Conservation (phyloP, 2,329 filamentous ascomycete species). For the Colletotrichum tanaceti region DNA sequence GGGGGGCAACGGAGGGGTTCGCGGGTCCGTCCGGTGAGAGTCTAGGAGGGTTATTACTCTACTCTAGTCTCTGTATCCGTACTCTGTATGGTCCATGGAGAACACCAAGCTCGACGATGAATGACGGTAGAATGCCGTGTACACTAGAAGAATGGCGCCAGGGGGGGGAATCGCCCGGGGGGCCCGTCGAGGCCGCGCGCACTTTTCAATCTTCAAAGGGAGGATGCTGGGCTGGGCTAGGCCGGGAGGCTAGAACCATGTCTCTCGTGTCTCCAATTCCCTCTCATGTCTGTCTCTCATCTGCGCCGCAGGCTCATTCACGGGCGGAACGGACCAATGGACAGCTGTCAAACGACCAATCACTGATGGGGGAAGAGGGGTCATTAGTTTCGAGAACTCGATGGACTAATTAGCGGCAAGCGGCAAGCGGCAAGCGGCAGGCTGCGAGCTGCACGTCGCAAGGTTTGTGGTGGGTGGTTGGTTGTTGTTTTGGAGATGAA, state of each 20-base stretch:
- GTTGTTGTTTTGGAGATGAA: constrained; percentile 22
- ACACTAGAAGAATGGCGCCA: constrained; percentile 1
- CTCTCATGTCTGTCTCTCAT: background rate
- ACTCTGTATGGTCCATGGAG: too few relatives aligned
- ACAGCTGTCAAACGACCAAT: constrained; percentile 17
- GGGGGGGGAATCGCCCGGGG: background rate
- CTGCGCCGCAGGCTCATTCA: constrained; percentile 20
- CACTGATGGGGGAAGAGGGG: too few relatives aligned
- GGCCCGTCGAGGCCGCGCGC: constrained; percentile 9
- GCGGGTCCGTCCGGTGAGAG: background rate
- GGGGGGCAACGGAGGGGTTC: constrained; percentile 13
- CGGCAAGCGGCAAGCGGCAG: background rate
- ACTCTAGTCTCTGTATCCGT: too few relatives aligned
- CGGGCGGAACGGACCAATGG: constrained; percentile 12
- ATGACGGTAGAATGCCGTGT: background rate
- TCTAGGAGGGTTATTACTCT: background rate
- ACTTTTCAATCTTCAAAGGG: constrained; percentile 6
- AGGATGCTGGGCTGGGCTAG: constrained; percentile 1
- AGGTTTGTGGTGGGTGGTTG: background rate
- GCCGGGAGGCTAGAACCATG: constrained; percentile 11
- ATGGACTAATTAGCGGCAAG: background rate
- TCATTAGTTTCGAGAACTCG: background rate
- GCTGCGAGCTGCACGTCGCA: too few relatives aligned
- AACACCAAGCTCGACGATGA: background rate
- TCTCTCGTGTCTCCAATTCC: too few relatives aligned